These are phyloP conservation scores for Colletotrichum tropicale DNA, from an alignment of 2,329 filamentous ascomycete genomes.

Conservation along the genomic window DNA sequence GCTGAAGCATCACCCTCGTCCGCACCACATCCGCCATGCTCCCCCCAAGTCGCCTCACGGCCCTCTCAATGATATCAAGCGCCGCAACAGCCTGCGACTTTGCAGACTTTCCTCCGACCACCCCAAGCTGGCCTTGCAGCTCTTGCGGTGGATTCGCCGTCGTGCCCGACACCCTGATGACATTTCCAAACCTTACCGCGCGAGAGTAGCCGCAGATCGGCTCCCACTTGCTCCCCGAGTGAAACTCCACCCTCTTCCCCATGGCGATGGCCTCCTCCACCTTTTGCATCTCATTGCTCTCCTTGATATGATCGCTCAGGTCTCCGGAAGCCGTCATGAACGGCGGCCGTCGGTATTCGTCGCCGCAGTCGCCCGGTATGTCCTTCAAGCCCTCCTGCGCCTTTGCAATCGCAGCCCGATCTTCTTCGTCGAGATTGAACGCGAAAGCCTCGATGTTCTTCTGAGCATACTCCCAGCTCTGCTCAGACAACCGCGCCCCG, in stretches of 20 bases:
- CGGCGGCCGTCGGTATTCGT: constrained; percentile 25
- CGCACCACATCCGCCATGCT: constrained; percentile 9
- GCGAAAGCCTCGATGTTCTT: constrained; percentile 24
- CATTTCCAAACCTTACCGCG: background rate
- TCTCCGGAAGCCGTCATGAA: constrained; percentile 6
- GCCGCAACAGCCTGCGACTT: background rate
- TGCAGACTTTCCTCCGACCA: background rate
- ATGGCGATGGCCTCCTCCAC: background rate
- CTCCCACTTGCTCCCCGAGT: constrained; percentile 8
- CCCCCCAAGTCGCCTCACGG: background rate
- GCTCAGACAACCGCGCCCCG: constrained; percentile 21
- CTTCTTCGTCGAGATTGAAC: constrained; percentile 25
- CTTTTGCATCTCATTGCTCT: background rate
- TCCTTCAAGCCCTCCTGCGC: constrained; percentile 18
- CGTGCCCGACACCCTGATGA: background rate
- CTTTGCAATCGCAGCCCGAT: constrained; percentile 20
- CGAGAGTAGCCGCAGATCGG: background rate
- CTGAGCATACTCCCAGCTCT: constrained; percentile 30
- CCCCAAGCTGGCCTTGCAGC: background rate
- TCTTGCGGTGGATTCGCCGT: constrained; percentile 1
- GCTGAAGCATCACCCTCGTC: constrained; percentile 7
- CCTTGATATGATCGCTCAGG: background rate
- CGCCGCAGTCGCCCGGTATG: constrained; percentile 28
- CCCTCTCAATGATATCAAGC: background rate
- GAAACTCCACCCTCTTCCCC: background rate